Base-by-base conservation (phyloP, 2,329 filamentous ascomycete species). In the Colletotrichum tamarilloi region DNA sequence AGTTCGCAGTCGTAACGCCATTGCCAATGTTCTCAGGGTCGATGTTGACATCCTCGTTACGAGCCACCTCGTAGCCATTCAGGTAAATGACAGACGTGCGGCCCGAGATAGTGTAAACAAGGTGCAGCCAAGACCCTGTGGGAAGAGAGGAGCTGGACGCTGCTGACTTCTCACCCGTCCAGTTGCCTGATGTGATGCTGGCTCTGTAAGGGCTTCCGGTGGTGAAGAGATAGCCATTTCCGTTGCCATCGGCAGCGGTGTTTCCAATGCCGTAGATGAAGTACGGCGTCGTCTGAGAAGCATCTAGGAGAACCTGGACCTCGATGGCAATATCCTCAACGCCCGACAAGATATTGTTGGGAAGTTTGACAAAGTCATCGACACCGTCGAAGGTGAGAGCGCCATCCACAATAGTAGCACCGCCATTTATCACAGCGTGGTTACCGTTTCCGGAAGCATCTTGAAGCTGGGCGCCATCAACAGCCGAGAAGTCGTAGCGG, bases 71-170 rank as follows among this genome's bases (percentile, higher is more conserved):
- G 35, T 83, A 82, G 66, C 82, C 80, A 67, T 84, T 79, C 22
- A 87, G 76, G 30, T 82, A 79, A 28, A 80, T 74, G 6, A 78
- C 77, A 46, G 72, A 55, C 3, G 74, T 76, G 4, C 69, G 55
- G 28, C 73, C 72, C n/a, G 60, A 46, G 28, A 78, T 64, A 7
- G 74, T 75, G 56, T 76, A 79, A 1, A 74, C 67, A 24, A 79
- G 49, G 46, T 76, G 73, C 42, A 74, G 32, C 77, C 77, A 79
- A 32, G 56, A 56, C n/a, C 72, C 72, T 16, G 65, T 65, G 4
- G 76, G 76, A 9, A 79, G 72, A 19, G 76, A 71, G 11, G 57
- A 52, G 26, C 60, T 52, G n/a, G 75, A 71, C 4, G 60, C 55
- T 24, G 74, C 76, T 7, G 67, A 72, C 57, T 76, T 63, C 59